phyloP scores from a whole-genome alignment of 192 early-diverging fungal genomes.

The Backusella parvicylindrica region DNA sequence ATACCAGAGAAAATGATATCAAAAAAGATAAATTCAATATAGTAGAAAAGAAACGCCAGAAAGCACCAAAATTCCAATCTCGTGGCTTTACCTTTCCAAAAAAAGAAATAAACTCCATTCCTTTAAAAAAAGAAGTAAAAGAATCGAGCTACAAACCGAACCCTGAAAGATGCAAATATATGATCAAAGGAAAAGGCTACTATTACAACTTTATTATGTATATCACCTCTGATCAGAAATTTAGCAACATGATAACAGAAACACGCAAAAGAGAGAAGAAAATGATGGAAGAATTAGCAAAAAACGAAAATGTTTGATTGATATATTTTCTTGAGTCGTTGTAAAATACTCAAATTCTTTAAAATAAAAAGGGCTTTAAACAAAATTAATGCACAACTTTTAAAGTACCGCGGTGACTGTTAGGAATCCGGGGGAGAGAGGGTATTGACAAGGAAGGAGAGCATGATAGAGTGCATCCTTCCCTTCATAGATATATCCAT shows the following conservation, averaged over 20 bases:
- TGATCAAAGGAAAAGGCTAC: background rate
- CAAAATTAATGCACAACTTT: background rate
- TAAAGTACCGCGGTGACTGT: background rate
- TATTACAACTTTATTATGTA: background rate
- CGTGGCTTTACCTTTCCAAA: background rate
- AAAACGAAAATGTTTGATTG: background rate
- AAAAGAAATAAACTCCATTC: background rate
- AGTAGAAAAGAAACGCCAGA: background rate
- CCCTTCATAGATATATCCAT: constrained; percentile 5
- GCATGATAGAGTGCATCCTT: background rate
- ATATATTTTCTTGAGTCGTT: no score
- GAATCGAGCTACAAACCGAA: background rate
- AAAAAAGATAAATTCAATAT: background rate
- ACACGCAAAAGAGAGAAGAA: background rate
- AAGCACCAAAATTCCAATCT: background rate
- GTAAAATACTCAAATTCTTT: no score
- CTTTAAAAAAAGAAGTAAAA: background rate
- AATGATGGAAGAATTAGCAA: background rate
- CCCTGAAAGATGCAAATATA: background rate
- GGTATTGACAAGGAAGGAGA: background rate
- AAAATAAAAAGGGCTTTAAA: background rate
- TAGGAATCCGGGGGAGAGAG: background rate
- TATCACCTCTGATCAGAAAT: background rate
- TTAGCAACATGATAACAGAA: background rate
- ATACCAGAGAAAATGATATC: background rate